A percentile compares a stretch with the other conserved stretches of the same genome.
Conservation (phyloP, 768 basidiomycete genomes). For the Lactifluus hygrophoroides region DNA sequence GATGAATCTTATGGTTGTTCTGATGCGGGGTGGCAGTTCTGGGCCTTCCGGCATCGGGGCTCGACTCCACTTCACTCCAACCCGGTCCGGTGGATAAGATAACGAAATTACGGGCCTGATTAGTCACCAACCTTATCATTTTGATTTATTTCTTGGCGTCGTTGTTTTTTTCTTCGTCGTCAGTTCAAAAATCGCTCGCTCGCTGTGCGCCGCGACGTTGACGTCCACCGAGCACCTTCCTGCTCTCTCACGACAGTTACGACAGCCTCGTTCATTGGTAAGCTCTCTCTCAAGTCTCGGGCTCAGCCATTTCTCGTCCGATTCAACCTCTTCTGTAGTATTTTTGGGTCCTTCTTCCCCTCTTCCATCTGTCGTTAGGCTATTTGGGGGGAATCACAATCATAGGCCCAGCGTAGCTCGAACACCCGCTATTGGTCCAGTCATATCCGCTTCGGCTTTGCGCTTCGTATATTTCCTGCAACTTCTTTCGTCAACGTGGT, state of each 20-base stretch:
- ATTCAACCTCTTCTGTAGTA: background rate
- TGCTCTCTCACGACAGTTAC: conserved; percentile 3
- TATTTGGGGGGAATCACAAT: background rate
- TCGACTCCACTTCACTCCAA: no score
- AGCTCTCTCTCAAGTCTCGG: background rate
- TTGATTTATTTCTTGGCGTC: background rate
- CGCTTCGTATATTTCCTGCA: background rate
- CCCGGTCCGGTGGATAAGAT: no score
- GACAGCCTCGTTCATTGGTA: background rate
- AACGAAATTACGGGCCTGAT: no score
- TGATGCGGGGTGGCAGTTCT: no score
- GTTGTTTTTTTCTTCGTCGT: background rate
- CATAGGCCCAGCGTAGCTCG: background rate
- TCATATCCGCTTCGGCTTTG: background rate
- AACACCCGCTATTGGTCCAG: background rate
- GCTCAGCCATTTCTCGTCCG: background rate
- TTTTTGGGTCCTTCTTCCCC: background rate
- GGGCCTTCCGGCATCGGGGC: no score
- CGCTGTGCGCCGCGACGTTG: conserved; percentile 5
- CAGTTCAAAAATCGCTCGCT: background rate
- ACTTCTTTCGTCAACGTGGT: background rate
- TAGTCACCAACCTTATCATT: no score
- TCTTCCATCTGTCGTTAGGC: background rate
- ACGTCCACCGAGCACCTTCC: background rate
- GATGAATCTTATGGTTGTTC: no score